These are phyloP conservation scores for Cordyceps sp. DNA, from an alignment of 2,329 filamentous ascomycete genomes.

Conservation along the genomic window DNA sequence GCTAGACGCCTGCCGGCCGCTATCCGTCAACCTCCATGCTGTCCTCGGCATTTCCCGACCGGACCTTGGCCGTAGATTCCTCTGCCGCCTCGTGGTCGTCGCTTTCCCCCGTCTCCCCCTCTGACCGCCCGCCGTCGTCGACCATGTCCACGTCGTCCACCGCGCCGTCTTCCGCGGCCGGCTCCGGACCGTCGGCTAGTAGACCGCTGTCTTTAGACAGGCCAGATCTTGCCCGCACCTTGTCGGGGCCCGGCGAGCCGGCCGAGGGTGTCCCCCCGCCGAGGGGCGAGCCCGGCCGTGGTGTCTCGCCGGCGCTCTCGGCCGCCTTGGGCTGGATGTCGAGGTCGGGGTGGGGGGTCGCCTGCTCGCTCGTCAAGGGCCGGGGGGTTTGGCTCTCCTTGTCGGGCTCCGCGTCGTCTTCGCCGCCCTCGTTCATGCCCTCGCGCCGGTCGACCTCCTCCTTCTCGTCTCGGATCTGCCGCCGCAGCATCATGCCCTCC, in stretches of 20 bases:
- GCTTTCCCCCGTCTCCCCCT: constrained; percentile 25
- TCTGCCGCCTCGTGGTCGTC: constrained; percentile 13
- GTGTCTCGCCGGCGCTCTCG: constrained; percentile 12
- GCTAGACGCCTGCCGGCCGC: neutral
- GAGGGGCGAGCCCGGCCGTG: constrained; percentile 10
- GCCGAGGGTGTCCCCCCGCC: too few relatives aligned
- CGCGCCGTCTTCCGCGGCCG: constrained; percentile 20
- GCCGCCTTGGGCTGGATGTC: constrained; percentile 13
- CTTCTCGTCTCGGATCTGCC: constrained; percentile 85
- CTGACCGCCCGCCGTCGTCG: constrained; percentile 21
- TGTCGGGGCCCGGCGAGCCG: constrained; percentile 14
- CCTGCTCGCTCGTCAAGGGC: constrained; percentile 31
- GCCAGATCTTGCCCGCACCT: constrained; percentile 1
- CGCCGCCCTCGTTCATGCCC: constrained; percentile 57
- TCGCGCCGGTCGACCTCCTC: constrained; percentile 82
- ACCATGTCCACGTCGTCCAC: constrained; percentile 44
- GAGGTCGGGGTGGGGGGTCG: constrained; percentile 31
- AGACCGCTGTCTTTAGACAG: constrained; percentile 2
- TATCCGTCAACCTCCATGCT: constrained; percentile 48
- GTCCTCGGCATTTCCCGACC: constrained; percentile 28
- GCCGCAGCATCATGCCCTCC: constrained; percentile 72
- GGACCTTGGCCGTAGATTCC: too few relatives aligned
- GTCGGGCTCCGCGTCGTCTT: constrained; percentile 36
- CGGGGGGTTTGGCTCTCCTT: constrained; percentile 31
- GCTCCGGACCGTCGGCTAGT: constrained; percentile 7